Base-by-base conservation (phyloP, 148 eudicot species). In the Agrostemma githago region DNA sequence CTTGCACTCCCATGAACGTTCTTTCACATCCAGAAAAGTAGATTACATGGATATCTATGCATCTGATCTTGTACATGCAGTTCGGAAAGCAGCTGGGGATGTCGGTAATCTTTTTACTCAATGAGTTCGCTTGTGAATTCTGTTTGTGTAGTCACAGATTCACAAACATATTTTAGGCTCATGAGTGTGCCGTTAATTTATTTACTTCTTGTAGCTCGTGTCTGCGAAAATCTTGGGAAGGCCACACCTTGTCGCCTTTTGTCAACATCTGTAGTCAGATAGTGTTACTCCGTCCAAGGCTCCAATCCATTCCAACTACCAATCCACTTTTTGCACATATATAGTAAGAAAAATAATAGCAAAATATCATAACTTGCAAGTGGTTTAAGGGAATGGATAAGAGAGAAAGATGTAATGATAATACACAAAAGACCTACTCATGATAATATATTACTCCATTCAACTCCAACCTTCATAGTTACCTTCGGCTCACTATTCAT, bases 21-120 rank as follows among this genome's bases (percentile, higher is more conserved):
- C 87, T 65, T 81, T 85, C 73, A 72, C 77, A 41, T 85, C 87
- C 73, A 88, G 81, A 80, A 86, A 76, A 74, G 97, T 88, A 20
- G 96, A 95, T 78, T 95, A 92, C 84, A 95, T 95, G 98, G 65
- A 78, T 60, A 81, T 87, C 42, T 95, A 95, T 85, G 82, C 98
- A 80, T 86, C 93, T 82, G 85, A 79, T 81, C 92, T 95, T 76
- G 98, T 95, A 54, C 89, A 81, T 57, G 93, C 98, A 6, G 96
- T 92, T 54, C 88, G 97, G 41, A 89, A 84, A 86, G 97, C 98
- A 80, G 90, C 97, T 43, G 96, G 98, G 81, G 84, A 87, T 72
- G 74, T 84, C 72, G 98, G 98, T 92, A 80, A 77, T 26, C 59
- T 65, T 70, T 46, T 53, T 66, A 12, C 65, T 78, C 46, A 42